These are phyloP conservation scores for Grammothele lineata DNA, from an alignment of 768 basidiomycete genomes.

Conservation along the genomic window DNA sequence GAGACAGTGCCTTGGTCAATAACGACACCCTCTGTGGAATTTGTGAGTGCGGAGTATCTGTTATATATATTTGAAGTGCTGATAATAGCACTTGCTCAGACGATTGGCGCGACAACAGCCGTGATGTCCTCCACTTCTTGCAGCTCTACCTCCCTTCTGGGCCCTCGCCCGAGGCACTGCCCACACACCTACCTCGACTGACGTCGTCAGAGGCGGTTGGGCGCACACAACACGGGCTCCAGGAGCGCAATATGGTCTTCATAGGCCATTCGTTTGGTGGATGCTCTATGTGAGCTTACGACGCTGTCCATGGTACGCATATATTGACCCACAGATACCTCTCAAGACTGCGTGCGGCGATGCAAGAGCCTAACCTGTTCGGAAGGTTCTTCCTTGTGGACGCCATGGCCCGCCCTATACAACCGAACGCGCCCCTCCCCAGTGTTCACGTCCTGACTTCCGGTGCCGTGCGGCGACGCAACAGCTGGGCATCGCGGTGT, in stretches of 20 bases:
- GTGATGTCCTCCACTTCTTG: slow-evolving; percentile 78
- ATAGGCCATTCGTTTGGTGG: slow-evolving; percentile 88
- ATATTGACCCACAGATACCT: no score
- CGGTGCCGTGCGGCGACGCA: slow-evolving; percentile 49
- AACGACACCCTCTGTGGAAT: slow-evolving; percentile 46
- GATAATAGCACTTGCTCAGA: slow-evolving; percentile 34
- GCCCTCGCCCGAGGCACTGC: slow-evolving; percentile 30
- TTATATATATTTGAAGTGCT: no score
- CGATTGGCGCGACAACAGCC: slow-evolving; percentile 73
- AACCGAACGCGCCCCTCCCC: background rate
- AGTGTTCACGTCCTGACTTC: slow-evolving; percentile 14
- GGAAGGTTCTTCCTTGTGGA: slow-evolving; percentile 72
- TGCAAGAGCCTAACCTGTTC: slow-evolving; percentile 63
- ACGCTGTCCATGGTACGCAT: no score
- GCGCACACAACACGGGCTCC: slow-evolving; percentile 47
- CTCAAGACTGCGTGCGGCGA: slow-evolving; percentile 62
- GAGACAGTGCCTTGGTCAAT: slow-evolving; percentile 79
- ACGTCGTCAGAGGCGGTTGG: slow-evolving; percentile 34
- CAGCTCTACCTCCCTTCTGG: slow-evolving; percentile 56
- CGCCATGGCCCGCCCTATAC: slow-evolving; percentile 50
- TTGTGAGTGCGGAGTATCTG: slow-evolving; percentile 41
- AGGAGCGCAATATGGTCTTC: slow-evolving; percentile 51
- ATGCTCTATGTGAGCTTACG: slow-evolving; percentile 68
- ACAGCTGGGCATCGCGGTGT: slow-evolving; percentile 60
- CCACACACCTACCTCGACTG: slow-evolving; percentile 51